Conservation (phyloP, 2,329 filamentous ascomycete genomes). For the Ploettnerulaceae sp. region DNA sequence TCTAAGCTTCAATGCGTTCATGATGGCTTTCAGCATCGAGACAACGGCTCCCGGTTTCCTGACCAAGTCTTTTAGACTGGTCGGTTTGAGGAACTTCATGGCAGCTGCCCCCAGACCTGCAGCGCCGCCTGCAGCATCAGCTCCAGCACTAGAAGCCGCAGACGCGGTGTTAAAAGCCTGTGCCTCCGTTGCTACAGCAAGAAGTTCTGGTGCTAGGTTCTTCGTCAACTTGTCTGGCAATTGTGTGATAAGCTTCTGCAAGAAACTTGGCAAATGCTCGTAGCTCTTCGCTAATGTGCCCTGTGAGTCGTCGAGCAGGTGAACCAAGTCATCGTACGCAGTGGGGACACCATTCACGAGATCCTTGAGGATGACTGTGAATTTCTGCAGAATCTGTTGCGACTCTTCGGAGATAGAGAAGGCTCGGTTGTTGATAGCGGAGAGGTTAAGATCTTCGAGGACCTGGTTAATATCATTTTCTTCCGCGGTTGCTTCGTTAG, state of each 20-base stretch:
- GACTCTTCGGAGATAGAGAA: conserved; percentile 83
- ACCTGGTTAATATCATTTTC: conserved; percentile 70
- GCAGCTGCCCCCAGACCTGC: conserved; percentile 38
- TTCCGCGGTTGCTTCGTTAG: conserved; percentile 45
- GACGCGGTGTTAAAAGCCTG: conserved; percentile 37
- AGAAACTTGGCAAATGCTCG: conserved; percentile 66
- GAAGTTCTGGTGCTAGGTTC: conserved; percentile 71
- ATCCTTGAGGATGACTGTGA: conserved; percentile 89
- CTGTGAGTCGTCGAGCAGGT: conserved; percentile 56
- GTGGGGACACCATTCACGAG: conserved; percentile 89
- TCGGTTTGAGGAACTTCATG: conserved; percentile 64
- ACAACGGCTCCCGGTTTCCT: conserved; percentile 84
- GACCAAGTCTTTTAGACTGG: conserved; percentile 71
- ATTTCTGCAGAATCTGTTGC: conserved; percentile 72
- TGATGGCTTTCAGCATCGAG: conserved; percentile 80
- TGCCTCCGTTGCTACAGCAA: conserved; percentile 73
- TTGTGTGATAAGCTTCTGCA: conserved; percentile 82
- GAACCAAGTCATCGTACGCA: conserved; percentile 80
- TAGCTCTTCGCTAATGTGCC: conserved; percentile 55
- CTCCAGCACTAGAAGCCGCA: conserved; percentile 23
- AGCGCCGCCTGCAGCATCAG: conserved; percentile 40
- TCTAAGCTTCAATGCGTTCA: conserved; percentile 78
- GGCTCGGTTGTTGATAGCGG: conserved; percentile 78
- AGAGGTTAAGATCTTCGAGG: conserved; percentile 78
- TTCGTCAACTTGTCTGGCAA: conserved; percentile 77